Evolutionary conservation across 805 yeast genomes (phyloP).

Genomic region (Ogataea haglerorum): DNA sequence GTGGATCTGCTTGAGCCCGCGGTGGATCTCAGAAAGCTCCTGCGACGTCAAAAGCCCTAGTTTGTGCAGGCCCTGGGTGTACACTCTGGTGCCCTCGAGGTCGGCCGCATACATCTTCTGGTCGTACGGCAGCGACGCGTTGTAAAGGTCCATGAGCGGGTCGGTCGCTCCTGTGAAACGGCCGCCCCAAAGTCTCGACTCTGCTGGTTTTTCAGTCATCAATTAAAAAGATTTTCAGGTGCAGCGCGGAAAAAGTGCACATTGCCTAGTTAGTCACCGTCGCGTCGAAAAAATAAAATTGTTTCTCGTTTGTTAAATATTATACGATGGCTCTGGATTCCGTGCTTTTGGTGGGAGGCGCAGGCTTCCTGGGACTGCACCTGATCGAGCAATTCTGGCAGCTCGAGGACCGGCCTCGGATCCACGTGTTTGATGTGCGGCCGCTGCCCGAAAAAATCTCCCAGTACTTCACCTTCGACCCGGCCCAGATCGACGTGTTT

Average conservation of each 20-base stretch:
- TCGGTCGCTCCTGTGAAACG: conserved; percentile 96
- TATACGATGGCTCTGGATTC: conserved; percentile 36
- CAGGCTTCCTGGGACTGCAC: conserved; percentile 93
- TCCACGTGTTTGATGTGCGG: conserved; percentile 88
- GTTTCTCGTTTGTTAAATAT: not conserved
- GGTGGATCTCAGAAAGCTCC: conserved; percentile 78
- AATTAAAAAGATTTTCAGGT: not conserved
- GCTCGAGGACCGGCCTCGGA: conserved; percentile 60
- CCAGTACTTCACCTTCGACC: conserved; percentile 69
- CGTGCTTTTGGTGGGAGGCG: conserved; percentile 89
- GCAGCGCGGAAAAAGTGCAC: conserved; percentile 10
- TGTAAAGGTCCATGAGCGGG: conserved; percentile 95
- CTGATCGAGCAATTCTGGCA: conserved; percentile 79
- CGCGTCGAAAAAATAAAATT: not conserved
- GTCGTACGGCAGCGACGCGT: conserved; percentile 95
- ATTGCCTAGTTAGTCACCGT: conserved; percentile 1
- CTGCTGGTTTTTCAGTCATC: conserved; percentile 45
- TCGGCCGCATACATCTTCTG: conserved; percentile 93
- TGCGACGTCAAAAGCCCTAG: conserved; percentile 67
- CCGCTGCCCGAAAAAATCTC: conserved; percentile 76
- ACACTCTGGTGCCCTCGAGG: conserved; percentile 88
- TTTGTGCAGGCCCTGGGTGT: conserved; percentile 81
- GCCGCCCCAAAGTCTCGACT: conserved; percentile 93
- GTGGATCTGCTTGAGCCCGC: conserved; percentile 69
- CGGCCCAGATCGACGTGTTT: conserved; percentile 53